Percentiles rank a stretch among this genome's conserved stretches.
phyloP scores from a whole-genome alignment of 2,329 filamentous ascomycete species.

The Calonectria ilicicola region DNA sequence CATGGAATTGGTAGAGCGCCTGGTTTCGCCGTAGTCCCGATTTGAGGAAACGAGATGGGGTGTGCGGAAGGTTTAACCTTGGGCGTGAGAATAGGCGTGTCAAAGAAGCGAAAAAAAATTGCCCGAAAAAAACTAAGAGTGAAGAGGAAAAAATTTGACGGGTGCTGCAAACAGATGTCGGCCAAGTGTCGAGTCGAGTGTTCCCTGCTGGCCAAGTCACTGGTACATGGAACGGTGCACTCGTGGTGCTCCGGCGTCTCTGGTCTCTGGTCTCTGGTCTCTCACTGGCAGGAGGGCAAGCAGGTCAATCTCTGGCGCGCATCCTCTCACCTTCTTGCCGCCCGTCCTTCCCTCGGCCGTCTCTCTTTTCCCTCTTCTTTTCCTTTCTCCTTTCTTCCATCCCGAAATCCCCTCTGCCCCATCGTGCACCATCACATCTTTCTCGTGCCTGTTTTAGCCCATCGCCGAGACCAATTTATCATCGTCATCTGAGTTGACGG shows the following conservation, averaged over 20 bases:
- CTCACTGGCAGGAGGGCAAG: constrained; percentile 29
- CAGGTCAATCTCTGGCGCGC: constrained; percentile 29
- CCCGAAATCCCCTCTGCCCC: constrained; percentile 30
- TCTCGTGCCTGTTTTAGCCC: neutral
- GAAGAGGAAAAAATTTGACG: constrained; percentile 32
- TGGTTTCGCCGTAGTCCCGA: constrained; percentile 41
- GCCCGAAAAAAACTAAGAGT: constrained; percentile 27
- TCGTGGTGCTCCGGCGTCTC: constrained; percentile 30
- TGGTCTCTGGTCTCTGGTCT: constrained; percentile 37
- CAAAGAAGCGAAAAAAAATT: constrained; percentile 35
- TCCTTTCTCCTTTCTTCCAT: constrained; percentile 39
- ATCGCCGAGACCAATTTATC: constrained; percentile 20
- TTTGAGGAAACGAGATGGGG: constrained; percentile 31
- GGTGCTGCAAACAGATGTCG: constrained; percentile 42
- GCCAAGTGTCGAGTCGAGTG: constrained; percentile 35
- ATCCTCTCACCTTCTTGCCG: constrained; percentile 30
- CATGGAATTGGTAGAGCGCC: constrained; percentile 31
- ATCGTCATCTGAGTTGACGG: constrained; percentile 12
- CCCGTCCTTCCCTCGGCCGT: constrained; percentile 36
- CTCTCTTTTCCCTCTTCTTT: constrained; percentile 38
- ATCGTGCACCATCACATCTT: constrained; percentile 31
- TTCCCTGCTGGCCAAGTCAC: constrained; percentile 36
- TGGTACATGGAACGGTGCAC: constrained; percentile 31
- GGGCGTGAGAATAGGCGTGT: constrained; percentile 23
- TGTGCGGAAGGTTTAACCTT: constrained; percentile 10